Evolutionary conservation across 2,329 filamentous ascomycete genomes (phyloP).

Genomic region (Venturia effusa): DNA sequence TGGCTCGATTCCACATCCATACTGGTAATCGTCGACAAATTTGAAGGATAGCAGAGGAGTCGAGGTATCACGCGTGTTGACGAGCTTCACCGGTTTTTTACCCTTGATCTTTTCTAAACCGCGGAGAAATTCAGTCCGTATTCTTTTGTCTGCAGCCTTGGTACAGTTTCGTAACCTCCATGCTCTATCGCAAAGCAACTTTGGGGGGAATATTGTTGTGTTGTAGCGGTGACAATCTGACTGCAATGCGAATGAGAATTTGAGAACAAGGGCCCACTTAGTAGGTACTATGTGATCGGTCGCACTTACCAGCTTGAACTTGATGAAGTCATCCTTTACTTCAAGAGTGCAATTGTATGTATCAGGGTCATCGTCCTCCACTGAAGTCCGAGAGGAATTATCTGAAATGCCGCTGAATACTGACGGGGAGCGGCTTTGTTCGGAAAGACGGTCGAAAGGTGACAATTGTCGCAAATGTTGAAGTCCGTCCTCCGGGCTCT

Average conservation of each 20-base stretch:
- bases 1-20: conserved; percentile 48
- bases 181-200: conserved; percentile 21
- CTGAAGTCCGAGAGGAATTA: neutral
- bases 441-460: neutral
- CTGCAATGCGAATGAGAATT: conserved; percentile 10
- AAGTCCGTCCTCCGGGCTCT: neutral
- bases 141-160: conserved; percentile 21
- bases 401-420: neutral
- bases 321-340: conserved; percentile 25
- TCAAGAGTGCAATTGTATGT: conserved; percentile 33
- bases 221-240: conserved; percentile 18
- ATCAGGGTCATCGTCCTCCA: conserved; percentile 12
- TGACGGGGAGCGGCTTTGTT: neutral
- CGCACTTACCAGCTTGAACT: conserved; percentile 22
- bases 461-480: neutral
- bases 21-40: conserved; percentile 54
- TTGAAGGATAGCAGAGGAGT: conserved; percentile 51
- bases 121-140: conserved; percentile 28
- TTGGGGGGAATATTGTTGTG: conserved; percentile 23
- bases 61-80: conserved; percentile 50
- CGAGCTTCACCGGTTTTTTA: conserved; percentile 41
- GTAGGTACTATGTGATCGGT: neutral
- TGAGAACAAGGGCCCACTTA: no score
- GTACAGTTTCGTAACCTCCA: neutral
- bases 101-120: conserved; percentile 22